These are phyloP conservation scores for Globisporangium lucens DNA, from an alignment of 352 stramenopile genomes.

Conservation along the genomic window DNA sequence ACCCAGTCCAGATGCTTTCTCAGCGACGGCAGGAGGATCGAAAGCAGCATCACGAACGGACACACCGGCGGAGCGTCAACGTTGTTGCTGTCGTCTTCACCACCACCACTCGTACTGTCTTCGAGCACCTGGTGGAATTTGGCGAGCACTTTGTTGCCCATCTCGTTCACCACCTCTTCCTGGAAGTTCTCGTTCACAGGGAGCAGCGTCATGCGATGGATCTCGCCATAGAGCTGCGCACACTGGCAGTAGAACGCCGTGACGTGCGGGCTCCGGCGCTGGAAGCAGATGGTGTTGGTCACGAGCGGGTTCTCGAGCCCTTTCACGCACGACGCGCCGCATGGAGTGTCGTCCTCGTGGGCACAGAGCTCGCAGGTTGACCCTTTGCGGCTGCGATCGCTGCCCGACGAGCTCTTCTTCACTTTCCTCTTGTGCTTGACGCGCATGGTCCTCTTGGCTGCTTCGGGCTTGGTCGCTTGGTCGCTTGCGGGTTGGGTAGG, in stretches of 20 bases:
- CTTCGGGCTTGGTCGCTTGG: not conserved
- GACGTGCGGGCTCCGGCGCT: slow-evolving; percentile 19
- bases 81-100: not conserved
- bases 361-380: slow-evolving; percentile 16
- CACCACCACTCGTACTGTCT: slow-evolving; percentile 11
- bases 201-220: slow-evolving; percentile 29
- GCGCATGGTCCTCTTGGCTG: not conserved
- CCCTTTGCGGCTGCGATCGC: slow-evolving; percentile 3
- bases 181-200: slow-evolving; percentile 26
- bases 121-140: slow-evolving; percentile 22
- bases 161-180: slow-evolving; percentile 27
- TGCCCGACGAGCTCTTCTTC: slow-evolving; percentile 4
- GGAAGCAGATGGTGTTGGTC: slow-evolving; percentile 14
- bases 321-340: slow-evolving; percentile 11
- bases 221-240: slow-evolving; percentile 37
- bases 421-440: slow-evolving; percentile 12
- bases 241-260: slow-evolving; percentile 37
- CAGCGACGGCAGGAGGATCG: slow-evolving; percentile 48
- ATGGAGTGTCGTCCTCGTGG: slow-evolving; percentile 15
- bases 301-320: slow-evolving; percentile 16
- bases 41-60: slow-evolving; percentile 69
- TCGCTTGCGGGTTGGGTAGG: not conserved
- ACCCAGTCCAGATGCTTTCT: slow-evolving; percentile 58
- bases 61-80: slow-evolving; percentile 13
- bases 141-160: slow-evolving; percentile 29